Percentiles rank a stretch among this genome's conserved stretches.
These are phyloP conservation scores for Schizophyllum commune DNA, from an alignment of 1,284 basidiomycete genomes.

Conservation along the genomic window DNA sequence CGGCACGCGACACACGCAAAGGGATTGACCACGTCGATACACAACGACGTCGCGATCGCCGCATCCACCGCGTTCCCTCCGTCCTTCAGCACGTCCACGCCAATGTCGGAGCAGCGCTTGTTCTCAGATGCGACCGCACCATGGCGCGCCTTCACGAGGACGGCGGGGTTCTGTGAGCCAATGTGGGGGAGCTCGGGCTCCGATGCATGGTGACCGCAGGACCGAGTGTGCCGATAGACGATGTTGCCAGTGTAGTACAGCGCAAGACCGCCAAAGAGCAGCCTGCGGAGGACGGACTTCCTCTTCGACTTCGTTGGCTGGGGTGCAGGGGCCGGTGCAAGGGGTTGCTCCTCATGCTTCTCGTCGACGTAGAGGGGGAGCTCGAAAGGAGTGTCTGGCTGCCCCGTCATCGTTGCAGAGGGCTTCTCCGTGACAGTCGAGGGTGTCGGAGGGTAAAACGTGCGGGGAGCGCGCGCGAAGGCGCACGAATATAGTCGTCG, in stretches of 20 bases:
- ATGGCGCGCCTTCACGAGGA: slow-evolving; percentile 61
- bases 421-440: not conserved
- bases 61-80: slow-evolving; percentile 93
- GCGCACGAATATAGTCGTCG: not conserved
- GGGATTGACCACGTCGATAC: slow-evolving; percentile 83
- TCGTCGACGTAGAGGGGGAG: not conserved
- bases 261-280: not conserved
- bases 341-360: not conserved
- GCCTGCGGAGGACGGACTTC: not conserved
- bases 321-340: no score
- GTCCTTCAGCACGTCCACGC: slow-evolving; percentile 66
- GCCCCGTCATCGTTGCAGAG: no score
- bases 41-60: slow-evolving; percentile 73
- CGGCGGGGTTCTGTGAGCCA: slow-evolving; percentile 58
- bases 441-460: not conserved
- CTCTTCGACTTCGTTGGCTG: not conserved
- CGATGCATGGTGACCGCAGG: not conserved
- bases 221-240: not conserved
- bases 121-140: slow-evolving; percentile 90
- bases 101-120: slow-evolving; percentile 75
- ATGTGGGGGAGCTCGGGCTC: not conserved
- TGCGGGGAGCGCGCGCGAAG: not conserved
- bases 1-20: not conserved
- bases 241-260: not conserved
- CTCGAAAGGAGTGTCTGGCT: not conserved